These are phyloP conservation scores for Aspergillus pseudoviridinutans DNA, from an alignment of 2,329 filamentous ascomycete genomes.

Conservation along the genomic window DNA sequence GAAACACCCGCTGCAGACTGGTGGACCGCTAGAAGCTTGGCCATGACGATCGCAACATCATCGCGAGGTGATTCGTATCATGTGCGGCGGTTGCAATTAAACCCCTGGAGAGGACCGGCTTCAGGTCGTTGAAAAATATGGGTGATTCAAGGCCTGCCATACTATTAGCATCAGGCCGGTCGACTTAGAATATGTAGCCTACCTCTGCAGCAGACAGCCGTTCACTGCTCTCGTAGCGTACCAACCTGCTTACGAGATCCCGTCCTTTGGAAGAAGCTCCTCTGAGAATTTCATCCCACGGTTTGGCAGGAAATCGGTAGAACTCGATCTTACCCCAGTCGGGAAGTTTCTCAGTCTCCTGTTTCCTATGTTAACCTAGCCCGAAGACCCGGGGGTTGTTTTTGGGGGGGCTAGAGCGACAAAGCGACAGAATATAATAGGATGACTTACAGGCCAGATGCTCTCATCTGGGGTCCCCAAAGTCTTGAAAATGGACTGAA, in stretches of 20 bases:
- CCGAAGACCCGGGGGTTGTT: background rate
- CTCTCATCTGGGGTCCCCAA: conserved; percentile 79
- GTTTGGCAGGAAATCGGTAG: conserved; percentile 62
- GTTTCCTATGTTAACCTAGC: conserved; percentile 2
- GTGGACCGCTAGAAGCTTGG: background rate
- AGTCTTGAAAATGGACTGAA: conserved; percentile 88
- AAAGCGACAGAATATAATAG: background rate
- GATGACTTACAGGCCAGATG: conserved; percentile 67
- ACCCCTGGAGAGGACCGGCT: background rate
- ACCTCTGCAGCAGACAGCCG: conserved; percentile 66
- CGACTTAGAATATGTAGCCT: conserved; percentile 10
- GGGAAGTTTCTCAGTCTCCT: conserved; percentile 54
- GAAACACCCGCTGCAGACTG: background rate
- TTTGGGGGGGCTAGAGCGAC: too few species aligned
- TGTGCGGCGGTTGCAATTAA: background rate
- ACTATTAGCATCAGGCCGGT: background rate
- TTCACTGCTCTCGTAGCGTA: conserved; percentile 67
- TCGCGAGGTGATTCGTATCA: background rate
- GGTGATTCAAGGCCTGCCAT: conserved; percentile 34
- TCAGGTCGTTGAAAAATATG: conserved; percentile 27
- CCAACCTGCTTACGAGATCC: conserved; percentile 62
- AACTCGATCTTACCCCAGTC: conserved; percentile 89
- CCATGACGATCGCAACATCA: background rate
- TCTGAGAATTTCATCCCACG: conserved; percentile 69
- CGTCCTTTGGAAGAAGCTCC: conserved; percentile 55